Evolutionary conservation across 495 filamentous ascomycete species (phyloP).

Genomic region (Trichoderma gamsii): DNA sequence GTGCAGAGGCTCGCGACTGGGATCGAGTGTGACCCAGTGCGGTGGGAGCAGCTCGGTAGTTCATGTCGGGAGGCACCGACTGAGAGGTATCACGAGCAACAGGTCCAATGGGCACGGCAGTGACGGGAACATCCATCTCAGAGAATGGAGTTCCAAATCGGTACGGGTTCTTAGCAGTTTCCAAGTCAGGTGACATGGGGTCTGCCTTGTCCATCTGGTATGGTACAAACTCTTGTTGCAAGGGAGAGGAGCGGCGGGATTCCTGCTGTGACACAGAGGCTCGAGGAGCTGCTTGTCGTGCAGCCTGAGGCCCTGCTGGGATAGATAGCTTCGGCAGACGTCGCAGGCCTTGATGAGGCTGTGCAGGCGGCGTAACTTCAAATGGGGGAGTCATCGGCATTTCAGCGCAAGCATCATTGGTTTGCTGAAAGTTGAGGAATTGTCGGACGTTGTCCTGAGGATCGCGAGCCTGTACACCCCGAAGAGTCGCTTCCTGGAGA

Average conservation of each 20-base stretch:
- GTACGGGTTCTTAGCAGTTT: constrained; percentile 52
- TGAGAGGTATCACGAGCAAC: constrained; percentile 69
- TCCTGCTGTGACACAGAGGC: constrained; percentile 27
- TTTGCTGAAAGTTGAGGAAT: constrained; percentile 74
- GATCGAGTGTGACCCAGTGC: constrained; percentile 33
- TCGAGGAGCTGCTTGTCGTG: constrained; percentile 18
- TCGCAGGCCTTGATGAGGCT: constrained; percentile 45
- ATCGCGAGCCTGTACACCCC: constrained; percentile 61
- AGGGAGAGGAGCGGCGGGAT: constrained; percentile 24
- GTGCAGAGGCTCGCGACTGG: constrained; percentile 49
- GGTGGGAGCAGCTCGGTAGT: constrained; percentile 47
- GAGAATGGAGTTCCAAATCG: constrained; percentile 76
- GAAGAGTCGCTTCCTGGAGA: constrained; percentile 65
- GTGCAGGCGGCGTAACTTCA: constrained; percentile 38
- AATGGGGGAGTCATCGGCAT: constrained; percentile 50
- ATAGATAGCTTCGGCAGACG: constrained; percentile 55
- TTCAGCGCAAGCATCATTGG: constrained; percentile 45
- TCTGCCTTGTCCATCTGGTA: constrained; percentile 47
- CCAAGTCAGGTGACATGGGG: constrained; percentile 42
- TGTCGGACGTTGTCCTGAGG: constrained; percentile 88
- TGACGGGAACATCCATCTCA: constrained; percentile 84
- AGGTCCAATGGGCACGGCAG: constrained; percentile 61
- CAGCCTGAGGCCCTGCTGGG: constrained; percentile 28
- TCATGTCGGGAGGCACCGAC: constrained; percentile 91
- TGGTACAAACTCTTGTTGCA: constrained; percentile 36